A percentile compares a stretch with the other conserved stretches of the same genome.
Evolutionary conservation across 2,329 filamentous ascomycete genomes (phyloP).

Genomic region (Corinectria fuckeliana): DNA sequence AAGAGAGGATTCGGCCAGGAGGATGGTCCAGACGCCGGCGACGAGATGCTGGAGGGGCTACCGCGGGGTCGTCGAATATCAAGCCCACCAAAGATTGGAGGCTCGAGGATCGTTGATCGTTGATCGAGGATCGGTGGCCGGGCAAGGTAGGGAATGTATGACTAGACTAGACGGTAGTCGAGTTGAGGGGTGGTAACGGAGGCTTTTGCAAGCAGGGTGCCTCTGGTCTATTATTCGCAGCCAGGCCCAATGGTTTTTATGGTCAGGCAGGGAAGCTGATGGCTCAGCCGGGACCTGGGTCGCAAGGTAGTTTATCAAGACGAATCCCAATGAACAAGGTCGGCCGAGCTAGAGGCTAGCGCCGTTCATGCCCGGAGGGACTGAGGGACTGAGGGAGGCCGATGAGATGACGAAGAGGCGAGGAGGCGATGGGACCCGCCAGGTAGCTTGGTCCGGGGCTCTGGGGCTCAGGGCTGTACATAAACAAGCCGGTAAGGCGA

Average conservation of each 20-base stretch:
- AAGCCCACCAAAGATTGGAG: slow-evolving; percentile 33
- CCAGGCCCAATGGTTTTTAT: slow-evolving; percentile 36
- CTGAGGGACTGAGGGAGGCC: too few species aligned
- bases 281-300: slow-evolving; percentile 39
- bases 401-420: slow-evolving; percentile 40
- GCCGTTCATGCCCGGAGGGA: slow-evolving; percentile 40
- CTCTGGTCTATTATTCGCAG: slow-evolving; percentile 38
- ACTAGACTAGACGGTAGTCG: slow-evolving; percentile 34
- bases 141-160: slow-evolving; percentile 36
- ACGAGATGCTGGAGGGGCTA: slow-evolving; percentile 33
- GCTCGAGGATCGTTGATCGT: slow-evolving; percentile 35
- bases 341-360: slow-evolving; percentile 37
- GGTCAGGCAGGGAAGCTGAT: slow-evolving; percentile 40
- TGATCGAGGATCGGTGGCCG: slow-evolving; percentile 30
- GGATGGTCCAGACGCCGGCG: slow-evolving; percentile 12
- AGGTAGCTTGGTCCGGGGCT: slow-evolving; percentile 39
- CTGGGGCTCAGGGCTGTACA: slow-evolving; percentile 31
- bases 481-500: slow-evolving; percentile 27
- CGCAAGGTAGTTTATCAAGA: slow-evolving; percentile 40
- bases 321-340: slow-evolving; percentile 38
- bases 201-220: slow-evolving; percentile 36
- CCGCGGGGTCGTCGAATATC: slow-evolving; percentile 35
- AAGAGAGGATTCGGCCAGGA: slow-evolving; percentile 8
- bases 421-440: slow-evolving; percentile 36
- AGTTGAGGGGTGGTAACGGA: slow-evolving; percentile 33